Conservation (phyloP, 2,329 filamentous ascomycete species). For the Penicillium psychrosexuale region DNA sequence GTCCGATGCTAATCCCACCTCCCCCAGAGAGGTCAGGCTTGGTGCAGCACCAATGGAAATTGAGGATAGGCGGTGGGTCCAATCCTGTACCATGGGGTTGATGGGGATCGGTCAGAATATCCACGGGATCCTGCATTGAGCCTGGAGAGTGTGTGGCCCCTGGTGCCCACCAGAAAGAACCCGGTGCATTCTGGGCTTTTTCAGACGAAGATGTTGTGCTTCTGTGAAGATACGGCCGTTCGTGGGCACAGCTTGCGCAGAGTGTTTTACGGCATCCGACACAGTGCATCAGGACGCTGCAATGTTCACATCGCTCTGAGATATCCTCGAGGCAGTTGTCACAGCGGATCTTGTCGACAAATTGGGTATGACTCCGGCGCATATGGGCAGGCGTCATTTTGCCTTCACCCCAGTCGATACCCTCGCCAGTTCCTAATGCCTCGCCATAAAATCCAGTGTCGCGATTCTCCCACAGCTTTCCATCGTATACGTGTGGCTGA, state of each 20-base stretch:
- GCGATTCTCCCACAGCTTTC: slow-evolving; percentile 55
- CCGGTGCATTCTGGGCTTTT: slow-evolving; percentile 15
- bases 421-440: slow-evolving; percentile 51
- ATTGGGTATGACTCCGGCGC: slow-evolving; percentile 52
- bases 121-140: slow-evolving; percentile 54
- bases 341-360: slow-evolving; percentile 54
- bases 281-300: slow-evolving; percentile 61
- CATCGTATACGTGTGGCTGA: slow-evolving; percentile 43
- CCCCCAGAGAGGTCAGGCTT: slow-evolving; percentile 60
- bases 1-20: slow-evolving; percentile 57
- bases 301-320: slow-evolving; percentile 57
- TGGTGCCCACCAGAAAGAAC: slow-evolving; percentile 59
- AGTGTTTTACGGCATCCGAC: slow-evolving; percentile 59
- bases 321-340: slow-evolving; percentile 54
- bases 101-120: slow-evolving; percentile 17
- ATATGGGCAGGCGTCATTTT: slow-evolving; percentile 55
- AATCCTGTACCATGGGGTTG: slow-evolving; percentile 26
- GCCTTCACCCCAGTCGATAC: slow-evolving; percentile 47
- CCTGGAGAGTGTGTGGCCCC: slow-evolving; percentile 55
- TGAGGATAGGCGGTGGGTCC: slow-evolving; percentile 47
- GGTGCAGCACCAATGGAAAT: slow-evolving; percentile 59
- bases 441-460: slow-evolving; percentile 56
- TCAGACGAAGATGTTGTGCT: slow-evolving; percentile 7
- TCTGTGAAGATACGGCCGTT: slow-evolving; percentile 47
- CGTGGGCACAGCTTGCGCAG: slow-evolving; percentile 59